Percentiles rank a stretch among this genome's conserved stretches.
phyloP scores from a whole-genome alignment of 768 basidiomycete species.

The Paxillus rubicundulus region DNA sequence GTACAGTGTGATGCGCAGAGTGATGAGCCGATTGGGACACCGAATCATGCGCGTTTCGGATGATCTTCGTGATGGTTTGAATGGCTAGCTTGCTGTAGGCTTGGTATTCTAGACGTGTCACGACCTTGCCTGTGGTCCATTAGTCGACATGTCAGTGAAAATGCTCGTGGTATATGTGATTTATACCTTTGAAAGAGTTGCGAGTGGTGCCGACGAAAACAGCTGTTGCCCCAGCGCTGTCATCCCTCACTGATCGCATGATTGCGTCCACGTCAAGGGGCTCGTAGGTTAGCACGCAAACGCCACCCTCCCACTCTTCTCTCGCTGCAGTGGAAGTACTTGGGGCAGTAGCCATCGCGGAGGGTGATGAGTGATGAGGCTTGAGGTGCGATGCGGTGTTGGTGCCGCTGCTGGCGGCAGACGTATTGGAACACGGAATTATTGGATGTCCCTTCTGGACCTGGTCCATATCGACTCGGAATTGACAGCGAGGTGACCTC shows the following conservation, averaged over 20 bases:
- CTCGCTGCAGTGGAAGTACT: conserved; percentile 25
- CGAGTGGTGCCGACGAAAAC: conserved; percentile 85
- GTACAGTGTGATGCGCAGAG: conserved; percentile 17
- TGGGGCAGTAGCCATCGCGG: conserved; percentile 19
- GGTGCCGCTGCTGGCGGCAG: no score
- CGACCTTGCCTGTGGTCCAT: conserved; percentile 53
- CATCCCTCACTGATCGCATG: conserved; percentile 59
- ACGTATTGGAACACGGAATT: no score
- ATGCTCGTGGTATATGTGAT: not conserved
- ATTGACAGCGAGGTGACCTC: no score
- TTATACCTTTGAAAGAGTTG: conserved; percentile 75
- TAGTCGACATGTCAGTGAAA: conserved; percentile 7
- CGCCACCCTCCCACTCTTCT: conserved; percentile 21
- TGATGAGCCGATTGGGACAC: conserved; percentile 46
- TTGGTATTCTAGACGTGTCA: conserved; percentile 77
- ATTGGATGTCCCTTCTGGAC: no score
- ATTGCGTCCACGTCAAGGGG: conserved; percentile 57
- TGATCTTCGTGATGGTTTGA: conserved; percentile 67
- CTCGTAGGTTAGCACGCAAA: conserved; percentile 56
- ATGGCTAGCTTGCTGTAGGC: conserved; percentile 80
- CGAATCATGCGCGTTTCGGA: conserved; percentile 43
- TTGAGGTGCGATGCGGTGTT: not conserved
- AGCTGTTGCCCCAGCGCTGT: conserved; percentile 67
- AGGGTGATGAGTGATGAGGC: not conserved
- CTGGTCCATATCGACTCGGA: no score